Evolutionary conservation across 768 basidiomycete genomes (phyloP).

Genomic region (Kwoniella sp.): DNA sequence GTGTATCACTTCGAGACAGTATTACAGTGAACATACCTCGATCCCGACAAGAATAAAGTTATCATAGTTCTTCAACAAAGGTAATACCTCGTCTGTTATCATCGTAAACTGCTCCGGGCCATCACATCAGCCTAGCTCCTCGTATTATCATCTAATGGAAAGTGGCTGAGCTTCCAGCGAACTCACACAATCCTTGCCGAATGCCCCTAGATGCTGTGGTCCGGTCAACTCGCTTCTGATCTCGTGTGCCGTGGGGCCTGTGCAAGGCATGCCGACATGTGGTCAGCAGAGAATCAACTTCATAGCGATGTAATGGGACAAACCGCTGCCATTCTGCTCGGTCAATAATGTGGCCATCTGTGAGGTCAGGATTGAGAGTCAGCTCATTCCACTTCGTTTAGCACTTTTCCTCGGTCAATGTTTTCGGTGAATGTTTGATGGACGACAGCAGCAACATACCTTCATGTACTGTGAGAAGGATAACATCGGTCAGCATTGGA

Average conservation of each 20-base stretch:
- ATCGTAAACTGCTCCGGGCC: conserved; percentile 68
- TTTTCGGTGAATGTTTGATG: too few species aligned
- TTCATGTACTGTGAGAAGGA: conserved; percentile 6
- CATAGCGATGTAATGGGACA: background rate
- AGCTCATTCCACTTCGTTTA: too few species aligned
- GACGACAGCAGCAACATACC: too few species aligned
- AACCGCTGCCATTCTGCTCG: conserved; percentile 26
- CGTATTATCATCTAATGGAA: too few species aligned
- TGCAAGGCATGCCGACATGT: background rate
- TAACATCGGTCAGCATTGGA: background rate
- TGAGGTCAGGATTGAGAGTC: too few species aligned
- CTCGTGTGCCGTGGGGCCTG: conserved; percentile 19
- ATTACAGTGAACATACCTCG: conserved; percentile 63
- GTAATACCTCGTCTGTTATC: conserved; percentile 69
- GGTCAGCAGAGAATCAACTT: background rate
- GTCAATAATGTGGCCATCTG: conserved; percentile 25
- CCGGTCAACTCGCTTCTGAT: conserved; percentile 7
- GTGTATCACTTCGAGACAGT: too few species aligned
- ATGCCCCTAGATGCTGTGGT: conserved; percentile 17
- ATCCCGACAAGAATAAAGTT: conserved; percentile 81
- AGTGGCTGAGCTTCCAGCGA: too few species aligned
- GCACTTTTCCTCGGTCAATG: too few species aligned
- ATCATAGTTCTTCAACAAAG: conserved; percentile 62
- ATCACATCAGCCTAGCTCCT: background rate
- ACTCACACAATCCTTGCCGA: conserved; percentile 23